Base-by-base conservation (phyloP, 2,329 filamentous ascomycete species). In the Colletotrichum karsti region DNA sequence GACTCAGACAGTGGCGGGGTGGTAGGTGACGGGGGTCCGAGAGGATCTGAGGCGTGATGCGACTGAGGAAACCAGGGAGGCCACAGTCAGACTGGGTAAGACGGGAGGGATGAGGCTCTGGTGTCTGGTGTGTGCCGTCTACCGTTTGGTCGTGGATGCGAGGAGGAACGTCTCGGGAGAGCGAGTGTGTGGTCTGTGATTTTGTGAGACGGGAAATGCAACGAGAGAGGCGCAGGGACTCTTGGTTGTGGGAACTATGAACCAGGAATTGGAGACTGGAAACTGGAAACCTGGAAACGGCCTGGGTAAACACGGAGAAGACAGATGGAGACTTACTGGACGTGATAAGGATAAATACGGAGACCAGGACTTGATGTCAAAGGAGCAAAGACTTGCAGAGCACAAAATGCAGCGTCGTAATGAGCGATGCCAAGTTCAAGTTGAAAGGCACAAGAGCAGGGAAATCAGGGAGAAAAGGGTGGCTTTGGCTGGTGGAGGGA, bases 171-270 rank as follows among this genome's bases (percentile, higher is more conserved):
- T 22, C 15, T 18, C 35, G 28, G 50, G 18, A 20, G 33, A 53
- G 28, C 53, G 35, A 24, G 46, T 51, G 46, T 39, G 26, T 53
- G 37, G 46, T 42, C 46, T 54, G 48, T 42, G 42, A 24, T 46
- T 65, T 67, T 64, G 46, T 59, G 65, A 68, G 65, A 65, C 65
- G 65, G 54, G 10, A 48, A 54, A 65, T 68, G 65, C 65, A 68
- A 63, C 65, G 54, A 59, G 65, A 41, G 46, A 30, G 46, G 65
- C 53, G 46, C 60, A 59, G 54, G 64, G 63, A 57, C 54, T 26
- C 26, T 33, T 2, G 46, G 6, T 13, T 24, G 55, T 44, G 55
- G 55, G 20, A 46, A 44, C 33, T n/a, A n/a, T n/a, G n/a, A n/a
- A n/a, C n/a, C n/a, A n/a, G n/a, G n/a, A n/a, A n/a, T n/a, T n/a